phyloP scores from a whole-genome alignment of 1,284 basidiomycete genomes.

The Baeospora myosura region DNA sequence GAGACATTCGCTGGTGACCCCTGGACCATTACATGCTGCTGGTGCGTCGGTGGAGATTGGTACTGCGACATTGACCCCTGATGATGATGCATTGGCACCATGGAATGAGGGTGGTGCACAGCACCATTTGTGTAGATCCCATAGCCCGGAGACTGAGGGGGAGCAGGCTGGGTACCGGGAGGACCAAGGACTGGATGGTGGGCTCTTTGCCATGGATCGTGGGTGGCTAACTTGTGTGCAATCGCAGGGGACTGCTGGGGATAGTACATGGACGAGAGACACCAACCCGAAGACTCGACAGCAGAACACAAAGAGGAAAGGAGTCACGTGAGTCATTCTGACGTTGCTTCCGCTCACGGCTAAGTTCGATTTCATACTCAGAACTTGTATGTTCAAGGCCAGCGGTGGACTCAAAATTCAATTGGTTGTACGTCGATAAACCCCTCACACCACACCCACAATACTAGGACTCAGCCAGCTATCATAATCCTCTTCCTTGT shows the following conservation, averaged over 20 bases:
- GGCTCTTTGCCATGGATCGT: conserved; percentile 58
- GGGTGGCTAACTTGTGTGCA: conserved; percentile 61
- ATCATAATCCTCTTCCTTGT: conserved; percentile 43
- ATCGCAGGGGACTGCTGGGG: conserved; percentile 74
- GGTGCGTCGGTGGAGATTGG: conserved; percentile 62
- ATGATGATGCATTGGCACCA: conserved; percentile 43
- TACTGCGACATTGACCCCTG: conserved; percentile 71
- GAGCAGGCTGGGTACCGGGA: conserved; percentile 42
- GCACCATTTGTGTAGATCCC: conserved; percentile 64
- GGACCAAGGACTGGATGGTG: conserved; percentile 58
- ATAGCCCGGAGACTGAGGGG: conserved; percentile 64
- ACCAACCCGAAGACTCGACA: no score
- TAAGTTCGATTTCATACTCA: no score
- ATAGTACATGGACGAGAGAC: conserved; percentile 77
- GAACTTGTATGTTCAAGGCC: no score
- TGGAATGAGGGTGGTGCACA: conserved; percentile 22
- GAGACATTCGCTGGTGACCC: conserved; percentile 58
- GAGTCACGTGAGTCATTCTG: no score
- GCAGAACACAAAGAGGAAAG: no score
- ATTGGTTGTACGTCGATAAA: no score
- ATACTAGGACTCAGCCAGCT: conserved; percentile 37
- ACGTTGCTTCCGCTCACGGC: no score
- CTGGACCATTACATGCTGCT: conserved; percentile 49
- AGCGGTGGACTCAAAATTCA: no score
- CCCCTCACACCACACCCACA: no score